A percentile compares a stretch with the other conserved stretches of the same genome.
phyloP scores from a whole-genome alignment of 2,329 filamentous ascomycete species.

The Verticillium zaregamsianum region DNA sequence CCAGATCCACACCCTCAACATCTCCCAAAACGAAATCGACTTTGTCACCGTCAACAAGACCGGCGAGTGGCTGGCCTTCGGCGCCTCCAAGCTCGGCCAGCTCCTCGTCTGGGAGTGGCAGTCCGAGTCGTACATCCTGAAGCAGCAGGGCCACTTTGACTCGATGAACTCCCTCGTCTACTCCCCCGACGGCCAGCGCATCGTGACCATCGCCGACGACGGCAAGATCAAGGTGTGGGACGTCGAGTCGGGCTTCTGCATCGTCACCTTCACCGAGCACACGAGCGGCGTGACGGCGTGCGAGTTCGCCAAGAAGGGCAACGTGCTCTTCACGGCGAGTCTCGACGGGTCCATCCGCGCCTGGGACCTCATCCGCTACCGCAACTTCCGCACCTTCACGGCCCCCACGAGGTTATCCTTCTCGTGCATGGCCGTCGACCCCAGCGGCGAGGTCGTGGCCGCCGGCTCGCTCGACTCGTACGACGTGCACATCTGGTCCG shows the following conservation, averaged over 20 bases:
- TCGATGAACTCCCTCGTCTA: slow-evolving; percentile 92
- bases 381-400: slow-evolving; percentile 97
- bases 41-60: slow-evolving; percentile 90
- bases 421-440: slow-evolving; percentile 92
- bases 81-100: slow-evolving; percentile 90
- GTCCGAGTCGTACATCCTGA: slow-evolving; percentile 96
- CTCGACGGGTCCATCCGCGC: slow-evolving; percentile 91
- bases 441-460: slow-evolving; percentile 92
- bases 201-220: slow-evolving; percentile 92
- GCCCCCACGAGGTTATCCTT: slow-evolving; percentile 89
- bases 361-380: slow-evolving; percentile 93
- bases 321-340: slow-evolving; percentile 92
- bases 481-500: slow-evolving; percentile 97
- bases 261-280: slow-evolving; percentile 97
- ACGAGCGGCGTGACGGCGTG: slow-evolving; percentile 91
- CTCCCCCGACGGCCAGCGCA: slow-evolving; percentile 86
- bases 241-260: slow-evolving; percentile 91
- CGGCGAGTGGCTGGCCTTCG: slow-evolving; percentile 96
- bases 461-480: slow-evolving; percentile 95
- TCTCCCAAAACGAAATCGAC: slow-evolving; percentile 95
- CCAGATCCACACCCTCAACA: slow-evolving; percentile 86
- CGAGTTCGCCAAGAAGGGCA: slow-evolving; percentile 92
- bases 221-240: slow-evolving; percentile 99
- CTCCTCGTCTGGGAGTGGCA: slow-evolving; percentile 99
- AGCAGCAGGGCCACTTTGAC: slow-evolving; percentile 96